phyloP scores from a whole-genome alignment of 768 basidiomycete species.

The Pleurotus platypus region DNA sequence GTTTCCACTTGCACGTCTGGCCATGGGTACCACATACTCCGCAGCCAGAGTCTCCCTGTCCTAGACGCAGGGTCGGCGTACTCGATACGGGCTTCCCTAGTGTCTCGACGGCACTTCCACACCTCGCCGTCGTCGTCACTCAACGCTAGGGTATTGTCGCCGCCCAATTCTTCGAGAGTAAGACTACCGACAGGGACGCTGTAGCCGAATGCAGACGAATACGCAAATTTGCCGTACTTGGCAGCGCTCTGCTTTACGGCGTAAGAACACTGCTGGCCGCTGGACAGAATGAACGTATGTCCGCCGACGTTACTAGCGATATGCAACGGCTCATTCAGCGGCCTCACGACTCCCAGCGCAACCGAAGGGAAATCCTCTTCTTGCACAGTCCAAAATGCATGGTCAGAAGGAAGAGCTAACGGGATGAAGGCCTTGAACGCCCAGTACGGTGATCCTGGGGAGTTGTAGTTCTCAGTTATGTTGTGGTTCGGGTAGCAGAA shows the following conservation, averaged over 20 bases:
- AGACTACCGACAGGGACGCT: constrained; percentile 66
- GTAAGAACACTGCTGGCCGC: constrained; percentile 78
- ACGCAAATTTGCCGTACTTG: constrained; percentile 77
- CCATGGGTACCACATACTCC: constrained; percentile 76
- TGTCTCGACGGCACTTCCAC: constrained; percentile 67
- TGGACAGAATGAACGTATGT: constrained; percentile 70
- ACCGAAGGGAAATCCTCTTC: constrained; percentile 62
- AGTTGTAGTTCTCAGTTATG: constrained; percentile 80
- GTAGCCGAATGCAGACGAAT: constrained; percentile 77
- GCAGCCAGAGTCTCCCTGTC: constrained; percentile 37
- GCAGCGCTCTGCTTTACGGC: constrained; percentile 75
- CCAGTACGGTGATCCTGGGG: constrained; percentile 78
- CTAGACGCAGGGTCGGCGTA: constrained; percentile 14
- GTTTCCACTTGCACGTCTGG: constrained; percentile 70
- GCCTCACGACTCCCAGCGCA: constrained; percentile 42
- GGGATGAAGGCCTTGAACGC: constrained; percentile 75
- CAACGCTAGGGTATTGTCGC: constrained; percentile 67
- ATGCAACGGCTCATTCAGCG: constrained; percentile 61
- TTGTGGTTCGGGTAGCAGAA: constrained; percentile 70
- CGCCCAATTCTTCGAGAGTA: constrained; percentile 68
- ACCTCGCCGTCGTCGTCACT: constrained; percentile 69
- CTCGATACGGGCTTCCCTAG: constrained; percentile 58
- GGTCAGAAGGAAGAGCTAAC: constrained; percentile 57
- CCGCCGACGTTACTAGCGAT: constrained; percentile 60
- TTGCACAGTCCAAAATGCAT: constrained; percentile 69